Evolutionary conservation across 108 stramenopile species (phyloP).

Genomic region (Pseudonitzschia multiseries): DNA sequence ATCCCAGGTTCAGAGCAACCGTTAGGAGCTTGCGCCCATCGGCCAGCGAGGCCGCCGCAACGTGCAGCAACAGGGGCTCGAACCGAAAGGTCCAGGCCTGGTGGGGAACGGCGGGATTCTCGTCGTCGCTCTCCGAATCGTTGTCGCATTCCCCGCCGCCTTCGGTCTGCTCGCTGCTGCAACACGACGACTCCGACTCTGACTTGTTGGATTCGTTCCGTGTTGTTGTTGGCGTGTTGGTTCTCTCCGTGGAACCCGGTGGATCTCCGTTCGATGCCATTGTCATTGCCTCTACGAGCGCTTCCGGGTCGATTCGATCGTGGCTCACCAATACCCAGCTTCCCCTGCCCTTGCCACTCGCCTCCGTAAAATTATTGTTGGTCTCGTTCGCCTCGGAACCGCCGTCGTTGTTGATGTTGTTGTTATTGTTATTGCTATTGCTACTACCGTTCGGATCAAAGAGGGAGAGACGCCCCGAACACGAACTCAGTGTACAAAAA

Average conservation of each 20-base stretch:
- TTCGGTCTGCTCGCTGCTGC: background rate
- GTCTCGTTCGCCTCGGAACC: background rate
- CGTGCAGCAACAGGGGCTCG: constrained; percentile 81
- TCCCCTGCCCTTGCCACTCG: constrained; percentile 74
- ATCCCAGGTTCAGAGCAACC: constrained; percentile 63
- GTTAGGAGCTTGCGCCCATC: constrained; percentile 58
- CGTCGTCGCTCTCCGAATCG: background rate
- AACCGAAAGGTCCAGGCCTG: constrained; percentile 58
- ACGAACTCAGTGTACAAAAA: constrained; percentile 77
- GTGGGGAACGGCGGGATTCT: background rate
- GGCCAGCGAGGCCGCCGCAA: constrained; percentile 60
- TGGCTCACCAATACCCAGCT: constrained; percentile 74
- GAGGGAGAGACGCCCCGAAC: constrained; percentile 79
- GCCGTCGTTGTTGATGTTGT: background rate
- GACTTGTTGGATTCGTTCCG: too few species aligned
- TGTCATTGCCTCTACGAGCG: constrained; percentile 33
- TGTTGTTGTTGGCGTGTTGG: too few species aligned
- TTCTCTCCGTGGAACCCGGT: background rate
- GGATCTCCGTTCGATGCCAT: background rate
- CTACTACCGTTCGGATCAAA: constrained; percentile 63
- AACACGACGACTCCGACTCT: too few species aligned
- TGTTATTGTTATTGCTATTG: background rate
- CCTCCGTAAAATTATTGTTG: constrained; percentile 22
- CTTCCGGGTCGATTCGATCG: constrained; percentile 48
- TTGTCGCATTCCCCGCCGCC: background rate